Evolutionary conservation across 2,329 filamentous ascomycete genomes (phyloP).

Genomic region (Purpureocillium takamizusanense): DNA sequence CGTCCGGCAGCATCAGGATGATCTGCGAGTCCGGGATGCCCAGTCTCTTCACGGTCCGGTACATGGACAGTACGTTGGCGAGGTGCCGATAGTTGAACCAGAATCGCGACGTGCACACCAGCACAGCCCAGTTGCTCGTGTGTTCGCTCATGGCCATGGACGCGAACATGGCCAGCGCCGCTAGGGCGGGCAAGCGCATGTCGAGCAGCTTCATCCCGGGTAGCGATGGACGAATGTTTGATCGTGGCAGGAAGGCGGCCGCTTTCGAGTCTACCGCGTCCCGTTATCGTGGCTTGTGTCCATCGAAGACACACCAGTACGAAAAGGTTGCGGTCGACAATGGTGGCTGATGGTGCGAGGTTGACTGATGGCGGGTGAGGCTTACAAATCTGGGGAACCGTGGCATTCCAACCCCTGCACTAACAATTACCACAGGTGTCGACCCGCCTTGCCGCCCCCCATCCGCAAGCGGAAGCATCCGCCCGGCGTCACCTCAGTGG

Average conservation of each 20-base stretch:
- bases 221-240: background rate
- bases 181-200: constrained; percentile 36
- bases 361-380: too few species aligned
- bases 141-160: constrained; percentile 57
- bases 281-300: background rate
- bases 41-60: constrained; percentile 94
- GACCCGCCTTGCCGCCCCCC: too few species aligned
- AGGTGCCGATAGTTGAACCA: constrained; percentile 99
- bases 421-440: too few species aligned
- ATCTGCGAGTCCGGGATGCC: constrained; percentile 98
- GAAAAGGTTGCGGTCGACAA: too few species aligned
- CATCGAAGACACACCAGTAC: background rate
- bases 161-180: constrained; percentile 37
- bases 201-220: constrained; percentile 40
- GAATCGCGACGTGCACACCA: constrained; percentile 97
- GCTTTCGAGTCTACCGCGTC: too few species aligned
- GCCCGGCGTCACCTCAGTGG: too few species aligned
- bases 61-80: constrained; percentile 93
- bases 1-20: constrained; percentile 98
- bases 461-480: too few species aligned
- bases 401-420: too few species aligned
- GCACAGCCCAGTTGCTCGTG: constrained; percentile 97
- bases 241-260: background rate
- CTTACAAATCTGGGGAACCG: too few species aligned
- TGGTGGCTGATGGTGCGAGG: too few species aligned